phyloP scores from a whole-genome alignment of 2,329 filamentous ascomycete species.

The Tolypocladium guangdongense region DNA sequence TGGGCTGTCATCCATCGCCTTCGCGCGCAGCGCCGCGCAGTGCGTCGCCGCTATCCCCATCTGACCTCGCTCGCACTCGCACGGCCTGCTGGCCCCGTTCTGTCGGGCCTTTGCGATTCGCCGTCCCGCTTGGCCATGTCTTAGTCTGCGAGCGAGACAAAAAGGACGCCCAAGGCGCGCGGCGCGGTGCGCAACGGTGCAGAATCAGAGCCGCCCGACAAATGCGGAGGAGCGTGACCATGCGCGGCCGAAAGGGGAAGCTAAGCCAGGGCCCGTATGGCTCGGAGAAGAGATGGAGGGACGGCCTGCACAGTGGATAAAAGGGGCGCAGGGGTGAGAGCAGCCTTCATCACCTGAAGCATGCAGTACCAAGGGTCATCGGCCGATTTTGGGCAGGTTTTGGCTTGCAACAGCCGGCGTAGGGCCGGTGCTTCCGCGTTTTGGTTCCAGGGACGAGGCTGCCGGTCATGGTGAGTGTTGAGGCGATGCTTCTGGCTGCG shows the following conservation, averaged over 20 bases:
- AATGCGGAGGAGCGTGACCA: slow-evolving; percentile 6
- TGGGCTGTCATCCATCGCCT: not conserved
- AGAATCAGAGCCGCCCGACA: slow-evolving; percentile 3
- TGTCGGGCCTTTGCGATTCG: slow-evolving; percentile 1
- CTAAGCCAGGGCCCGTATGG: slow-evolving; percentile 1
- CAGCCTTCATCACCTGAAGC: slow-evolving; percentile 1
- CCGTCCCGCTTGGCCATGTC: slow-evolving; percentile 1
- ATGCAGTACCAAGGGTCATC: slow-evolving; percentile 1
- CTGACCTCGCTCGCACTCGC: no score
- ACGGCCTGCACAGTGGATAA: no score
- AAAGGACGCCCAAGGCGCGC: not conserved
- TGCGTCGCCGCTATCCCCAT: not conserved
- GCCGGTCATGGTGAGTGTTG: not conserved
- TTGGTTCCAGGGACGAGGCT: not conserved
- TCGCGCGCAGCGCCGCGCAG: not conserved
- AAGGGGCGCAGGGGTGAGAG: not conserved
- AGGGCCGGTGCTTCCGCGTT: not conserved
- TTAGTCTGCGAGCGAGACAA: not conserved
- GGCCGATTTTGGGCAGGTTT: not conserved
- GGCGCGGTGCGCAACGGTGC: slow-evolving; percentile 6
- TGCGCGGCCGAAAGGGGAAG: slow-evolving; percentile 8
- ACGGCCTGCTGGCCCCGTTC: not conserved
- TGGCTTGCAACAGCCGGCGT: not conserved
- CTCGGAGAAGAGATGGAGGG: not conserved
- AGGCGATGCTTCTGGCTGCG: not conserved